Conservation (phyloP, 345 rosid genomes). For the Bruguiera sexangula region DNA sequence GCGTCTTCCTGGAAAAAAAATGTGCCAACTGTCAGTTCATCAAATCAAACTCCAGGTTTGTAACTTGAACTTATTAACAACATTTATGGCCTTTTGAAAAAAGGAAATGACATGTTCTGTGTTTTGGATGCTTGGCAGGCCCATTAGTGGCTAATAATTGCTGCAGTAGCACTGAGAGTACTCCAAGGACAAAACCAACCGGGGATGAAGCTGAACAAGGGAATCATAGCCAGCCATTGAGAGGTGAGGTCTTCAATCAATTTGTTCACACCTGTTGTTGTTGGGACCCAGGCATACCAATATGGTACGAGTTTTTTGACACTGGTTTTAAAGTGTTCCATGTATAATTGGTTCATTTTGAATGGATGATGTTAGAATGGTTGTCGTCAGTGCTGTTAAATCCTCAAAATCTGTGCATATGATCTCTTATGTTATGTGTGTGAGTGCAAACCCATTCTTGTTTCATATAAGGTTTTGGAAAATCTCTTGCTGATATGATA, state of each 20-base stretch:
- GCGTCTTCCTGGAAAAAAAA: conserved; percentile 53
- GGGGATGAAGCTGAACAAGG: conserved; percentile 49
- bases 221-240: conserved; percentile 45
- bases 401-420: not conserved
- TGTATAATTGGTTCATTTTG: not conserved
- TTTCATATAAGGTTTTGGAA: too few relatives aligned
- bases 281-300: not conserved
- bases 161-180: conserved; percentile 65
- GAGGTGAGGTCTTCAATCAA: conserved; percentile 38
- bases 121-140: conserved; percentile 22
- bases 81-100: too few relatives aligned
- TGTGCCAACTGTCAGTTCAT: conserved; percentile 42
- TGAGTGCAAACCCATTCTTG: not conserved
- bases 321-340: not conserved
- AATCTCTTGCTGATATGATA: not conserved
- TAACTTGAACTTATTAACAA: not conserved
- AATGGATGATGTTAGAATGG: not conserved
- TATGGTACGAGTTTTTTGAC: not conserved
- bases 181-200: conserved; percentile 37
- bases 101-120: too few relatives aligned
- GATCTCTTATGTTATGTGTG: not conserved
- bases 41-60: conserved; percentile 47
- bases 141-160: conserved; percentile 45
- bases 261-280: not conserved
- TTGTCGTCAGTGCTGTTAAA: not conserved